Percentiles rank a stretch among this genome's conserved stretches.
phyloP scores from a whole-genome alignment of 192 early-diverging fungal genomes.

The Glomus cerebriforme region DNA sequence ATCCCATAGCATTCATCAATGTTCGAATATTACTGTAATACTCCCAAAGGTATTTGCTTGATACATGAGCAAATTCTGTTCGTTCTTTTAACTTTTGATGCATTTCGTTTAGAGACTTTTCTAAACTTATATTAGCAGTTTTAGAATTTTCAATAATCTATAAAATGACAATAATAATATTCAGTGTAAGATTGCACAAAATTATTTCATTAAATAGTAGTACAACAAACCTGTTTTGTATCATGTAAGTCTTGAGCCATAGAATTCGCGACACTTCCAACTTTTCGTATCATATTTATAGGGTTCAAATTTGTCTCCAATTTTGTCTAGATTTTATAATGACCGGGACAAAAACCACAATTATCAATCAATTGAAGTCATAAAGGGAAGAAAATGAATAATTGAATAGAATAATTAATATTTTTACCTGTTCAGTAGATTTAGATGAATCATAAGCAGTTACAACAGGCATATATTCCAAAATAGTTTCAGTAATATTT shows the following conservation, averaged over 20 bases:
- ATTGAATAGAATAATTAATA: too few relatives aligned
- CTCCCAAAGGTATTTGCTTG: slow-evolving; percentile 13
- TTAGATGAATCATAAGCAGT: neutral
- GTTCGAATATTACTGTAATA: slow-evolving; percentile 5
- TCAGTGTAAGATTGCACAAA: too few relatives aligned
- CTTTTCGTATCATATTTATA: slow-evolving; percentile 12
- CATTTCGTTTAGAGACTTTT: neutral
- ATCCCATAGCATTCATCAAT: slow-evolving; percentile 8
- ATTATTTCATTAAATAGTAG: neutral
- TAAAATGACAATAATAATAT: neutral
- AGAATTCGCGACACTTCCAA: neutral
- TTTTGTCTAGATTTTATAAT: neutral
- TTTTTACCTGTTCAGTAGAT: slow-evolving; percentile 2
- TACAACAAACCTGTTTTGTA: neutral
- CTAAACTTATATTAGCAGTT: neutral
- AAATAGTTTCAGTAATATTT: neutral
- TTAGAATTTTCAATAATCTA: neutral
- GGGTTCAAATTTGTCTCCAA: neutral
- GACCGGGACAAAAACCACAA: neutral
- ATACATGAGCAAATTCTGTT: neutral
- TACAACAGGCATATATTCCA: neutral
- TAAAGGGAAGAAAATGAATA: neutral
- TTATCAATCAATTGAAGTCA: neutral
- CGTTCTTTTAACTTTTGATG: neutral
- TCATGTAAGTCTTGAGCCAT: neutral